Evolutionary conservation across 2,329 filamentous ascomycete species (phyloP).

Genomic region (Helotiales sp.): DNA sequence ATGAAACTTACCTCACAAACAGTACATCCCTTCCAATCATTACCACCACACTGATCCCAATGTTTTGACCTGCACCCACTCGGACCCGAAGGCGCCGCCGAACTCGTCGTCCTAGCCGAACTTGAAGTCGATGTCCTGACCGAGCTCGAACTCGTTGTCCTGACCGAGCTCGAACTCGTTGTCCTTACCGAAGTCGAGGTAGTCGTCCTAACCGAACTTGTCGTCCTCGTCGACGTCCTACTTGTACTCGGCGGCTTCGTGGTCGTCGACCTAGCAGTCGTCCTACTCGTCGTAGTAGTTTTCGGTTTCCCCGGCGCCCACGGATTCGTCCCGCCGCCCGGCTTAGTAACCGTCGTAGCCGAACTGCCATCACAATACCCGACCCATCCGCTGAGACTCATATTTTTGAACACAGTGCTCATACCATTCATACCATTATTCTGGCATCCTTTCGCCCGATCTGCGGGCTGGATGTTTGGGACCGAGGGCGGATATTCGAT

Average conservation of each 20-base stretch:
- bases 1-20: constrained; percentile 23
- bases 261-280: not conserved
- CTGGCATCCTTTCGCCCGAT: constrained; percentile 2
- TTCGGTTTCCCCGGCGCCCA: constrained; percentile 1
- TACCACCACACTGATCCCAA: constrained; percentile 32
- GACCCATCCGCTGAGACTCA: constrained; percentile 23
- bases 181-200: not conserved
- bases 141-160: not conserved
- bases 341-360: constrained; percentile 22
- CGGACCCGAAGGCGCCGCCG: not conserved
- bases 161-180: not conserved
- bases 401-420: constrained; percentile 25
- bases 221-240: not conserved
- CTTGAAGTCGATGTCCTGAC: not conserved
- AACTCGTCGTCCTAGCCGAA: not conserved
- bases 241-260: not conserved
- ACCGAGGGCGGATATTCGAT: constrained; percentile 67
- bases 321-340: constrained; percentile 19
- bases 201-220: not conserved
- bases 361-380: constrained; percentile 28
- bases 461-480: not conserved
- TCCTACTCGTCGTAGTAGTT: not conserved
- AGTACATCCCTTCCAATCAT: constrained; percentile 32
- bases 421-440: constrained; percentile 13
- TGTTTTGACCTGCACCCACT: constrained; percentile 24